A percentile compares a stretch with the other conserved stretches of the same genome.
Evolutionary conservation across 179 eudicot species (phyloP).

Genomic region (Carnegiea gigantea): DNA sequence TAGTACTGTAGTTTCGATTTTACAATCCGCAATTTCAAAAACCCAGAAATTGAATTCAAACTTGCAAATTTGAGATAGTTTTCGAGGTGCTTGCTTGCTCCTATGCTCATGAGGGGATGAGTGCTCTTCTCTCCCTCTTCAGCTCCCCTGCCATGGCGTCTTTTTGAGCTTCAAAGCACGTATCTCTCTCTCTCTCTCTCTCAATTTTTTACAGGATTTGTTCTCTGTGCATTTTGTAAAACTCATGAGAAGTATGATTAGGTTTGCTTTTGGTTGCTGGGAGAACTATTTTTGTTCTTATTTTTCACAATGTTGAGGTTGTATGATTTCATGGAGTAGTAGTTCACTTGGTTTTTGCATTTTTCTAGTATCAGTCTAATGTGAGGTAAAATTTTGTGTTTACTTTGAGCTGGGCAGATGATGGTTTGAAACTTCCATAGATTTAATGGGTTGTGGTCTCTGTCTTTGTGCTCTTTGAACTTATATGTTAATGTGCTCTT

Average conservation of each 20-base stretch:
- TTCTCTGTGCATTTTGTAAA: background rate
- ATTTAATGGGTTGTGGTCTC: background rate
- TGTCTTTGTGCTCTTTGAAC: too few relatives aligned
- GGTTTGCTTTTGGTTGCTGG: background rate
- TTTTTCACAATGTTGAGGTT: background rate
- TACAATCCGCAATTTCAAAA: background rate
- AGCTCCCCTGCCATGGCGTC: slow-evolving; percentile 27
- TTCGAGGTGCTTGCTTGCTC: background rate
- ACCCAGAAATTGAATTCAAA: slow-evolving; percentile 17
- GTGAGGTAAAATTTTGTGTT: background rate
- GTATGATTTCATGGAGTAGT: background rate
- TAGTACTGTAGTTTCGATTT: background rate
- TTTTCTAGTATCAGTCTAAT: background rate
- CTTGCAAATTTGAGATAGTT: background rate
- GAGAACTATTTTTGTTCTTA: background rate
- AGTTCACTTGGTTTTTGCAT: background rate
- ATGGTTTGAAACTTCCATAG: too few relatives aligned
- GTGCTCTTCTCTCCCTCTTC: background rate
- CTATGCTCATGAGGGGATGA: slow-evolving; percentile 1
- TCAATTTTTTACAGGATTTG: background rate
- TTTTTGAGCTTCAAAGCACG: background rate
- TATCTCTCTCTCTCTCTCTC: background rate
- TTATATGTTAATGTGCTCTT: background rate
- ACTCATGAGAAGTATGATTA: background rate
- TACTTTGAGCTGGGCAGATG: background rate